Percentiles rank a stretch among this genome's conserved stretches.
phyloP scores from a whole-genome alignment of 1,284 basidiomycete genomes.

The Ceratobasidium sp. region DNA sequence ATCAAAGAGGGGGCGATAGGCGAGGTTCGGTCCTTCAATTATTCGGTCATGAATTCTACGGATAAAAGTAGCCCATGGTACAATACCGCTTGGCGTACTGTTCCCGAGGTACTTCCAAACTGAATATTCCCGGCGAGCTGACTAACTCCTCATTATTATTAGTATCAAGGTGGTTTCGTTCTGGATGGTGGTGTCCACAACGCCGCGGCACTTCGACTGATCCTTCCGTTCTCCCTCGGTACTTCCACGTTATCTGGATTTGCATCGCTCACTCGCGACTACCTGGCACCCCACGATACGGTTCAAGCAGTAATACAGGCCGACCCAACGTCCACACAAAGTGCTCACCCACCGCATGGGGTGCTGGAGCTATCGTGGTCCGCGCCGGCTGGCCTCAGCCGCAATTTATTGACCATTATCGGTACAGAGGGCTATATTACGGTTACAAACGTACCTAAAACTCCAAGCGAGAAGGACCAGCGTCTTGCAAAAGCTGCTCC shows the following conservation, averaged over 20 bases:
- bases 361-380: conserved; percentile 67
- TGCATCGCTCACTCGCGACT: conserved; percentile 73
- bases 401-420: conserved; percentile 62
- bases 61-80: conserved; percentile 76
- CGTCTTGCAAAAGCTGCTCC: conserved; percentile 31
- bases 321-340: conserved; percentile 56
- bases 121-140: background rate
- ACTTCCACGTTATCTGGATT: conserved; percentile 66
- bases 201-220: conserved; percentile 66
- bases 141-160: conserved; percentile 40
- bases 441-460: conserved; percentile 54
- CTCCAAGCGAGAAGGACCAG: conserved; percentile 47
- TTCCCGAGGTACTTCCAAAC: conserved; percentile 71
- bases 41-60: conserved; percentile 65
- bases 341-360: conserved; percentile 67
- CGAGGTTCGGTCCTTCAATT: conserved; percentile 69
- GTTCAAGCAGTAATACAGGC: conserved; percentile 57
- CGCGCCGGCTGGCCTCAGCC: conserved; percentile 57
- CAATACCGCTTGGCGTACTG: conserved; percentile 81
- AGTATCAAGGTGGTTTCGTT: conserved; percentile 80
- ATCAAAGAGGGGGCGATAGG: conserved; percentile 71
- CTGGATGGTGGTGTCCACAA: conserved; percentile 79
- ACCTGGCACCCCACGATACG: conserved; percentile 80
- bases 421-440: conserved; percentile 70
- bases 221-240: conserved; percentile 64